Evolutionary conservation across 192 early-diverging fungal species (phyloP).

Genomic region (Coemansia javaensis): DNA sequence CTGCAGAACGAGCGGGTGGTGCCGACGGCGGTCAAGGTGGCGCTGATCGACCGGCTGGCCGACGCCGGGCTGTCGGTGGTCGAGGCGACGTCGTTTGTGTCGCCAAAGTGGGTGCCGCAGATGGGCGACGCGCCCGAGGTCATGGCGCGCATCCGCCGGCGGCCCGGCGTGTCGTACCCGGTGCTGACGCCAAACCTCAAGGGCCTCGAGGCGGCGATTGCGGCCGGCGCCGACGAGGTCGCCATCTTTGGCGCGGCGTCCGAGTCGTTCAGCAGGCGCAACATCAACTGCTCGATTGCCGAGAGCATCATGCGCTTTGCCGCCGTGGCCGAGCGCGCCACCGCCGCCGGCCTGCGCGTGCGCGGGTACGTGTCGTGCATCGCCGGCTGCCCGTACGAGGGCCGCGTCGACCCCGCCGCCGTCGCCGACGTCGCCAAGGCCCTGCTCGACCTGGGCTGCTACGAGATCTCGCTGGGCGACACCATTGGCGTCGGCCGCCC

Average conservation of each 20-base stretch:
- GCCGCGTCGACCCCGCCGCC: constrained; percentile 60
- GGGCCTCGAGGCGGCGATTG: constrained; percentile 76
- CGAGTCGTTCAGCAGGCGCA: constrained; percentile 82
- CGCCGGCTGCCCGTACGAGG: constrained; percentile 92
- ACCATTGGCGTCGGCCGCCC: constrained; percentile 91
- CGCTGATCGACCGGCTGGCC: constrained; percentile 79
- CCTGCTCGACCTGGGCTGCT: constrained; percentile 87
- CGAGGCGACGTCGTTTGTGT: constrained; percentile 92
- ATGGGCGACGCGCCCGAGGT: constrained; percentile 85
- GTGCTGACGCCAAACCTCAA: constrained; percentile 87
- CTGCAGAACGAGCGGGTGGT: constrained; percentile 93
- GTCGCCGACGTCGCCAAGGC: constrained; percentile 69
- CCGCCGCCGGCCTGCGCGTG: constrained; percentile 60
- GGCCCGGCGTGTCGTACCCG: constrained; percentile 71
- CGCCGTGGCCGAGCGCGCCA: constrained; percentile 60
- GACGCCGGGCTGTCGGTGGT: constrained; percentile 76
- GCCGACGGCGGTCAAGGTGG: constrained; percentile 75
- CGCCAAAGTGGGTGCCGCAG: constrained; percentile 94
- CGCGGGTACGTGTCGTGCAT: constrained; percentile 85
- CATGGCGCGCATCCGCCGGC: constrained; percentile 59
- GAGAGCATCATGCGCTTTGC: constrained; percentile 75
- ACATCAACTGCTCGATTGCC: constrained; percentile 87
- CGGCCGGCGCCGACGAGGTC: constrained; percentile 76
- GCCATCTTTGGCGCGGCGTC: constrained; percentile 85
- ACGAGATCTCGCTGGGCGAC: constrained; percentile 93